Base-by-base conservation (phyloP, 1,284 basidiomycete species). In the Sporisorium sorghi region DNA sequence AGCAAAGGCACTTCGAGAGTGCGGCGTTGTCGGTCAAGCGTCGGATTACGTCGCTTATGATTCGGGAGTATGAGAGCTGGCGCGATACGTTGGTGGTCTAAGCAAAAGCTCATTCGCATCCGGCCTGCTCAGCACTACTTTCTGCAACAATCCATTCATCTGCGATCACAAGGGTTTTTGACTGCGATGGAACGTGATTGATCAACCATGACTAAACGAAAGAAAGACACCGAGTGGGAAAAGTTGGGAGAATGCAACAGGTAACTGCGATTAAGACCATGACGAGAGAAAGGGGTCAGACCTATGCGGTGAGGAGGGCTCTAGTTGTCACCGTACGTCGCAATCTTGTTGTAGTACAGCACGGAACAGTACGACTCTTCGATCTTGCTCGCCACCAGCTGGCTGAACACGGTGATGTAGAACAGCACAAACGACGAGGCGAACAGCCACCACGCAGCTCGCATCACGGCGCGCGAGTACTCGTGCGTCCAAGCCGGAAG, bases 1-100 rank as follows among this genome's bases (percentile, higher is more conserved):
- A 91, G 4, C 88, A 90, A 54, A 83, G 86, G 5, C 91, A 94
- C 47, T 92, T 98, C 72, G 83, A 92, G 3, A 83, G 87, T n/a
- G 93, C 93, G 0, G 92, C 94, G 5, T 87, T 85, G 59, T 87
- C 87, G 0, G 90, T 93, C 63, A 89, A 93, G 76, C 88, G 89
- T 59, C 90, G 97, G 75, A 97, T 97, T 77, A 97, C 95, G 0
- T 89, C 90, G 1, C 88, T 89, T n/a, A 90, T 96, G 82, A 59
- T 81, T 15, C 52, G 52, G 6, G 57, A 65, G 51, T 77, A 73
- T 49, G 79, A 81, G 52, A 54, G 35, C 6, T 81, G 79, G 79
- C 37, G 77, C 55, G 74, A 78, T 32, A 73, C 73, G 2, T 65
- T 78, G 2, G 50, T 61, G 17, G 58, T 73, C 44, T 79, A 42